Percentiles rank a stretch among this genome's conserved stretches.
phyloP scores from a whole-genome alignment of 2,329 filamentous ascomycete genomes.

The Penicillium rolfsii region DNA sequence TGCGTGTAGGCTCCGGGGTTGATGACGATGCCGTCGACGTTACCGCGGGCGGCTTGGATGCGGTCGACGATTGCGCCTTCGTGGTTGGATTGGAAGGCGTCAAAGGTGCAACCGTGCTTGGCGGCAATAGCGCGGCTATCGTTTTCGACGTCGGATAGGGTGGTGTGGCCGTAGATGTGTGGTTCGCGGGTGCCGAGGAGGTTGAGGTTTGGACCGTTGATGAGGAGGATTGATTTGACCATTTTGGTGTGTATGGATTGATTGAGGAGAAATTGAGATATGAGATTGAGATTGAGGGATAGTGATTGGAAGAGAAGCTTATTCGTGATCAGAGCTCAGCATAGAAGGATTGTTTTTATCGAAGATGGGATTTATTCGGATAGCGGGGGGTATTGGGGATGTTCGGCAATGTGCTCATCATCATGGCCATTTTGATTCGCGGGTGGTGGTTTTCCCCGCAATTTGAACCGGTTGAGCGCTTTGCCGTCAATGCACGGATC shows the following conservation, averaged over 20 bases:
- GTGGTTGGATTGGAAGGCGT: constrained; percentile 74
- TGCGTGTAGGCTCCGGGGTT: constrained; percentile 77
- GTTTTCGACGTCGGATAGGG: constrained; percentile 64
- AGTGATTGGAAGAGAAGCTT: neutral
- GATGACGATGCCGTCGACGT: constrained; percentile 67
- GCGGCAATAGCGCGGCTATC: constrained; percentile 55
- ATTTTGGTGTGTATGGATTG: constrained; percentile 24
- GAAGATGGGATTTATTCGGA: neutral
- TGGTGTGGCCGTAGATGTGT: constrained; percentile 71
- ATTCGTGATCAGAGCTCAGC: neutral
- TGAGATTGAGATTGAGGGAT: neutral
- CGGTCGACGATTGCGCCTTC: constrained; percentile 75
- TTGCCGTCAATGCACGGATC: neutral
- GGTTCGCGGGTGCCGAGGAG: constrained; percentile 76
- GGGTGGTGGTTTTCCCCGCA: neutral
- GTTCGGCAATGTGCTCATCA: neutral
- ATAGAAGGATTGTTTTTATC: neutral
- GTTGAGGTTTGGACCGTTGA: constrained; percentile 84
- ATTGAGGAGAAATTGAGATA: neutral
- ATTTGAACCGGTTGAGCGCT: neutral
- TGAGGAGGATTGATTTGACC: constrained; percentile 62
- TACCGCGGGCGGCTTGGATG: constrained; percentile 67
- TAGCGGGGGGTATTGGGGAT: neutral
- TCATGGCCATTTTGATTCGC: neutral
- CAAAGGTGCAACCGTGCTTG: constrained; percentile 55